Base-by-base conservation (phyloP, 306 rosid species). In the Lotus japonicus region DNA sequence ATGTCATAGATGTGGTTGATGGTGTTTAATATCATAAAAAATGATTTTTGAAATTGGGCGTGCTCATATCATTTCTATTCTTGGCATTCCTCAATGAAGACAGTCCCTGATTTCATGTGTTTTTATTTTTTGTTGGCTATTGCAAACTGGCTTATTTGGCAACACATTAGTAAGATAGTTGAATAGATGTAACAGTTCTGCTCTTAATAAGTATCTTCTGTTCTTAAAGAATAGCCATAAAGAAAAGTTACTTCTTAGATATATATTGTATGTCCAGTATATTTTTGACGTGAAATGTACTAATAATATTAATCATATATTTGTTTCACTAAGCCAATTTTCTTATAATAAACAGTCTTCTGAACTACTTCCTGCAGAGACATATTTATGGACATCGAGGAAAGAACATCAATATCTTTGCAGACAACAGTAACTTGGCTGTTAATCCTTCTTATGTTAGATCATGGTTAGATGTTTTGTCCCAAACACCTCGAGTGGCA, bases 401-500 rank as follows among this genome's bases (percentile, higher is more conserved):
- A 81, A 90, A 90, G 80, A 83, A 84, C 31, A 69, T 90, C 16
- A 82, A 83, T 59, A 81, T 90, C 70, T 90, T 95, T 78, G 92
- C 96, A 0, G 96, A 90, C 63, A 73, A 87, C 83, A 83, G 95
- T 77, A 82, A 84, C 77, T 80, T 95, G 82, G 96, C 97, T 23
- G 86, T 95, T 66, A 90, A 95, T 95, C 96, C 99, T 72, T 90
- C 89, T 28, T 95, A 90, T 78, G 74, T 90, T 57, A 80, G 53
- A 41, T 85, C 95, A 7, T 95, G 99, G 99, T 81, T 90, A 89
- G 87, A 90, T 79, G 77, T 87, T 49, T 73, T 90, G 87, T 88
- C 99, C 31, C 88, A 28, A 81, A 88, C 92, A 8, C 92, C 99
- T 60, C 90, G 99, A 77, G 96, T 95, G 55, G 97, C 99, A 39